These are phyloP conservation scores for Phialophora verrucosa DNA, from an alignment of 2,329 filamentous ascomycete genomes.

Conservation along the genomic window DNA sequence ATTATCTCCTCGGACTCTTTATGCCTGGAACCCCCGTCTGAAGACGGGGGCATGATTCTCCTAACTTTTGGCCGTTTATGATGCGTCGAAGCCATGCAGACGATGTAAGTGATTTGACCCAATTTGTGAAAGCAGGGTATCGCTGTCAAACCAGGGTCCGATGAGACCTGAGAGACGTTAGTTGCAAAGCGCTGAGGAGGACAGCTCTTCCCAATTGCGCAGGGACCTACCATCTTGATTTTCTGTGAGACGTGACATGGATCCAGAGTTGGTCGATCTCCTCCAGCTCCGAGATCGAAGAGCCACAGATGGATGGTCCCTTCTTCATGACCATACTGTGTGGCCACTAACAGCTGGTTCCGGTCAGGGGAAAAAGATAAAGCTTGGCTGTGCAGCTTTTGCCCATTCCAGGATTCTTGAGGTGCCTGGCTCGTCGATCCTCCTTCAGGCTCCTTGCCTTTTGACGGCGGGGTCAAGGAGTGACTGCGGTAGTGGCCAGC, in stretches of 20 bases:
- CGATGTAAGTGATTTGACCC: conserved; percentile 7
- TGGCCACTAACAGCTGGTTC: not conserved
- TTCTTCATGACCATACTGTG: conserved; percentile 8
- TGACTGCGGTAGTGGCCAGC: not conserved
- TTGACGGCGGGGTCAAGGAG: not conserved
- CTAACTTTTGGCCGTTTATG: not conserved
- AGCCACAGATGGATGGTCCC: conserved; percentile 2
- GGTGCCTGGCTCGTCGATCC: not conserved
- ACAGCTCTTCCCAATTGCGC: not conserved
- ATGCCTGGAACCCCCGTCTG: not conserved
- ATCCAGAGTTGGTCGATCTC: not conserved
- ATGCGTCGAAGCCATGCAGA: conserved; percentile 6
- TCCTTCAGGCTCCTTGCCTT: not conserved
- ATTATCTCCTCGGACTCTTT: conserved; percentile 2
- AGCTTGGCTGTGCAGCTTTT: not conserved
- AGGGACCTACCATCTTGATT: conserved; percentile 5
- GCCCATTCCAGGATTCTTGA: not conserved
- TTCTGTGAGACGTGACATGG: not conserved
- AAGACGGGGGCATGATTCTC: not conserved
- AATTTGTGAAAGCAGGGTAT: conserved; percentile 4
- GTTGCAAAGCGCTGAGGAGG: not conserved
- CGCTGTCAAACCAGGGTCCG: conserved; percentile 6
- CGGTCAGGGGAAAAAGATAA: conserved; percentile 6
- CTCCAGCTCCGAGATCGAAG: not conserved
- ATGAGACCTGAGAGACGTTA: not conserved